Base-by-base conservation (phyloP, 2,329 filamentous ascomycete species). In the Neonectria faginata region DNA sequence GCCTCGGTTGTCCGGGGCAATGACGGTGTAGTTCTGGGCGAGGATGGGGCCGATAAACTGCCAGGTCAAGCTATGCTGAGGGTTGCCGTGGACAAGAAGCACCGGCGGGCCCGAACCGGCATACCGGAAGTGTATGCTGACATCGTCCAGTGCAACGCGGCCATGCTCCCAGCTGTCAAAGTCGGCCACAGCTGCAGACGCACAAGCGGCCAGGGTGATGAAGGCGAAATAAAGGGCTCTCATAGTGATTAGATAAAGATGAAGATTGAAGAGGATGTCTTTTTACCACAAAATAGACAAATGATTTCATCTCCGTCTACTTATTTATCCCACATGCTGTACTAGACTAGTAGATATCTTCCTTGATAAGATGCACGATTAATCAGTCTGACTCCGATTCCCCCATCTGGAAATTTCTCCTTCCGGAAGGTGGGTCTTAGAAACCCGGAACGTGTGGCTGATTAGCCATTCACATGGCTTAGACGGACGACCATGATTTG, bases 81-180 rank as follows among this genome's bases (percentile, higher is more conserved):
- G 79, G 36, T 79, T 81, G 8, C 80, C 80, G 54, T 82, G 80
- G 4, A 81, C 76, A 10, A 82, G 77, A 5, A 82, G 74, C 0
- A 82, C 56, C 0, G 80, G 79, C 0, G 80, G 79, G 1, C 79
- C 80, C 1, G 75, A 75, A 3, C 79, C 80, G 0, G 77, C 75
- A 50, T 82, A 82, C 18, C 80, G 77, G 50, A 80, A 78, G 70
- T 82, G 80, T 47, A 82, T 81, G 62, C 78, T 79, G 0, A 80
- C 79, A n/a, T 81, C 76, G 10, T 79, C 53, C 0, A 79, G 65
- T 0, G 76, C 75, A 29, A 80, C 74, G 1, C 79, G 75, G 11
- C 74, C 75, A 44, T 80, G 78, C 2, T 72, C 72, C 78, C 78
- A 80, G 33, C 73, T 68, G 41, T 79, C 78, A 57, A 79, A 80